These are phyloP conservation scores for Farysia itapuensis DNA, from an alignment of 1,284 basidiomycete genomes.

Conservation along the genomic window DNA sequence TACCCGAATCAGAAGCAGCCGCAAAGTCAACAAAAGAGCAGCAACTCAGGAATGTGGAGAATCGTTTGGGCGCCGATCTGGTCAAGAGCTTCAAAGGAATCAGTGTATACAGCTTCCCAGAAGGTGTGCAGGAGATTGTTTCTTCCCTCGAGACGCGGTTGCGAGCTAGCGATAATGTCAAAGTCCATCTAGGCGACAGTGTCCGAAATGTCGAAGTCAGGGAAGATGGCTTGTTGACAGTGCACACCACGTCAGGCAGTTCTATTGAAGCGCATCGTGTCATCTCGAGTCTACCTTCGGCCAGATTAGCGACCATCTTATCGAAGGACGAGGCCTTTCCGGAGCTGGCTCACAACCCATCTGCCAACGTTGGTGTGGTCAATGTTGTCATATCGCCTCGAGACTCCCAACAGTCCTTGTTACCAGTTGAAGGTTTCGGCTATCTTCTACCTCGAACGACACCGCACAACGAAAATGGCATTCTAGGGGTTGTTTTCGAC, in stretches of 20 bases:
- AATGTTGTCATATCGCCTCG: conserved; percentile 43
- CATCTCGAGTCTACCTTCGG: conserved; percentile 61
- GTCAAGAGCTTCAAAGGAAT: conserved; percentile 66
- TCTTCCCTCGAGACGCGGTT: conserved; percentile 66
- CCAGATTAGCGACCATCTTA: conserved; percentile 24
- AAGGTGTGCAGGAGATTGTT: conserved; percentile 75
- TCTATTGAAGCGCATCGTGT: conserved; percentile 31
- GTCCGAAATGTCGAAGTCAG: conserved; percentile 62
- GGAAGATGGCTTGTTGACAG: conserved; percentile 62
- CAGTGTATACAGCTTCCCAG: conserved; percentile 77
- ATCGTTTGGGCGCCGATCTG: conserved; percentile 62
- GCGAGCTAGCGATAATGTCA: conserved; percentile 66
- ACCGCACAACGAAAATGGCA: conserved; percentile 63
- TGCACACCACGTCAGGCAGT: conserved; percentile 9
- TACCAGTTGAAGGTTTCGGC: conserved; percentile 80
- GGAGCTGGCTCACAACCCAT: conserved; percentile 56
- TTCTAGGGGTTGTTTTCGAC: conserved; percentile 69
- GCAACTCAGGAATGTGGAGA: conserved; percentile 40
- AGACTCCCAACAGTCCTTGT: conserved; percentile 70
- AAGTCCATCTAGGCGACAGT: conserved; percentile 62
- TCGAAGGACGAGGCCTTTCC: conserved; percentile 57
- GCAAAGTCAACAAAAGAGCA: conserved; percentile 13
- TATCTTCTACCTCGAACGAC: conserved; percentile 83
- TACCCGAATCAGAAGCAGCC: conserved; percentile 13
- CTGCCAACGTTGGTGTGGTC: conserved; percentile 54